Conservation (phyloP, 306 rosid species). For the cucumber (Cucumis sativus) region Cucumber_9930_V3 NC_026659.2:28803001-28803500, state of each 20-base stretch:
- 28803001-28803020: neutral
- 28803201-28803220: neutral
- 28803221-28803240: conserved; percentile 1
- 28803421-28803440: conserved; percentile 62
- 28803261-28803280: neutral
- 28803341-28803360: conserved; percentile 72
- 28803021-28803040: neutral
- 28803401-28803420: conserved; percentile 46
- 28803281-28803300: neutral
- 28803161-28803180: neutral
- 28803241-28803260: neutral
- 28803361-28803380: conserved; percentile 53
- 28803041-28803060: neutral
- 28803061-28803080: neutral
- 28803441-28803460: conserved; percentile 65
- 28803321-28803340: conserved; percentile 69
- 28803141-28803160: neutral
- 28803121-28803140: neutral
- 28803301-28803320: conserved; percentile 43
- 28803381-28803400: conserved; percentile 38
- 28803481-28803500: conserved; percentile 64
- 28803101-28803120: neutral
- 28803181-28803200: neutral
- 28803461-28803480: conserved; percentile 79
- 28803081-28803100: too few species aligned